phyloP scores from a whole-genome alignment of 139 green algal genomes.

The Coelastrella sp. region DNA sequence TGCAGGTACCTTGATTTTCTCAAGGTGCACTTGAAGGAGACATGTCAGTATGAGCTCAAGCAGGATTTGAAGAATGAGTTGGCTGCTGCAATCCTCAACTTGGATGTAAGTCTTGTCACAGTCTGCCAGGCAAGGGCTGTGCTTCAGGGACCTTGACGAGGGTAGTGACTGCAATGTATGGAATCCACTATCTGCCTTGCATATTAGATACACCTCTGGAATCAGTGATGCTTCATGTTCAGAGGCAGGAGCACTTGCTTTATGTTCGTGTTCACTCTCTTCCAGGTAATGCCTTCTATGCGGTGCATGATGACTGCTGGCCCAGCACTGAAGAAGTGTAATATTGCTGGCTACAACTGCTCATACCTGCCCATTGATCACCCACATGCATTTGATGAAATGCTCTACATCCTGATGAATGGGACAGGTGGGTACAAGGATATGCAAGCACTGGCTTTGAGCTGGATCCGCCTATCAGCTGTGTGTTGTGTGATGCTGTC shows the following conservation, averaged over 20 bases:
- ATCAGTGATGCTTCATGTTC: background rate
- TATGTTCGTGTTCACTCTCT: background rate
- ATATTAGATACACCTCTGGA: too few species aligned
- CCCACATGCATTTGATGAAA: conserved; percentile 60
- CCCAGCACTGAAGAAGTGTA: conserved; percentile 53
- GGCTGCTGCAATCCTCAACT: conserved; percentile 44
- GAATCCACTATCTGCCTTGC: too few species aligned
- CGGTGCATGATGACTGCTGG: conserved; percentile 60
- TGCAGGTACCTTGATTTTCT: conserved; percentile 65
- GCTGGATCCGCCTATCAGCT: too few species aligned
- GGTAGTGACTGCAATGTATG: too few species aligned
- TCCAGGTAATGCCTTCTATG: conserved; percentile 62
- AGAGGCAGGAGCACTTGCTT: background rate
- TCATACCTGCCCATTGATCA: conserved; percentile 89
- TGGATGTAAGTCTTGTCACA: conserved; percentile 50
- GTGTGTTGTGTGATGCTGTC: too few species aligned
- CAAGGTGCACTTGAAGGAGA: conserved; percentile 39
- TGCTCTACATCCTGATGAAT: conserved; percentile 44
- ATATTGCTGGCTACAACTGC: conserved; percentile 79
- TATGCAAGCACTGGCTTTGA: too few species aligned
- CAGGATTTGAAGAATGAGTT: conserved; percentile 46
- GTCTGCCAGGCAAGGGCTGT: too few species aligned
- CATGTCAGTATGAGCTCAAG: conserved; percentile 46
- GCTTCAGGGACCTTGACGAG: too few species aligned
- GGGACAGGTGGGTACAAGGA: conserved; percentile 51